These are phyloP conservation scores for Breynia disticha DNA, from an alignment of 441 rosid genomes.

Conservation along the genomic window DNA sequence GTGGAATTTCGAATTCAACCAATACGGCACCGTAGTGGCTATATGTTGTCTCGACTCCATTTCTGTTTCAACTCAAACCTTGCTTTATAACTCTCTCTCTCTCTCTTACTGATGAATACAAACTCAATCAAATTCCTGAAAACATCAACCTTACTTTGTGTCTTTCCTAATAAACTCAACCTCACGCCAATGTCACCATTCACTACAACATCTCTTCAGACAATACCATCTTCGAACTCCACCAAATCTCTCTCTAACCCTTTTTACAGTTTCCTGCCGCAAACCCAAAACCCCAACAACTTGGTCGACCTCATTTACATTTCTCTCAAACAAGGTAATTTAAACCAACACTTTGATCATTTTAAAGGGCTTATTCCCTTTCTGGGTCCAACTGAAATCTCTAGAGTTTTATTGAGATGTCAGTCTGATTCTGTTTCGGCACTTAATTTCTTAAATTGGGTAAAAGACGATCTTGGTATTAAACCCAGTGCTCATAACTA, in stretches of 20 bases:
- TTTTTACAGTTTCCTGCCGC: conserved; percentile 55
- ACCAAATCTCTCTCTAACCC: conserved; percentile 38
- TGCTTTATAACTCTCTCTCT: too few relatives aligned
- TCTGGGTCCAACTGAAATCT: conserved; percentile 53
- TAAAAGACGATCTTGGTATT: conserved; percentile 44
- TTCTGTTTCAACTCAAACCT: too few relatives aligned
- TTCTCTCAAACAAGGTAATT: conserved; percentile 38
- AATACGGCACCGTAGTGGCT: too few relatives aligned
- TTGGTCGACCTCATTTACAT: conserved; percentile 53
- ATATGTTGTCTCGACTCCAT: too few relatives aligned
- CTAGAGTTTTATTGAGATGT: conserved; percentile 71
- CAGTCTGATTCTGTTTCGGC: conserved; percentile 67
- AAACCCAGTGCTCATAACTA: conserved; percentile 36
- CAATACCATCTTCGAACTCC: conserved; percentile 16
- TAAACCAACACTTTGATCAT: conserved; percentile 22
- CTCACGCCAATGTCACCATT: not conserved
- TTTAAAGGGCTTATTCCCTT: conserved; percentile 41
- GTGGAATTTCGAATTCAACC: too few relatives aligned
- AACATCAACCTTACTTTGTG: too few relatives aligned
- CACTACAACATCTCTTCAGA: conserved; percentile 26
- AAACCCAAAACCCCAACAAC: conserved; percentile 60
- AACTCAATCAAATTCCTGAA: too few relatives aligned
- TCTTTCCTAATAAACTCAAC: too few relatives aligned
- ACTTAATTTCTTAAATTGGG: conserved; percentile 65
- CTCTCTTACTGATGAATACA: too few relatives aligned